phyloP scores from a whole-genome alignment of 257 asterid genomes.

The Ophiorrhiza pumila region DNA sequence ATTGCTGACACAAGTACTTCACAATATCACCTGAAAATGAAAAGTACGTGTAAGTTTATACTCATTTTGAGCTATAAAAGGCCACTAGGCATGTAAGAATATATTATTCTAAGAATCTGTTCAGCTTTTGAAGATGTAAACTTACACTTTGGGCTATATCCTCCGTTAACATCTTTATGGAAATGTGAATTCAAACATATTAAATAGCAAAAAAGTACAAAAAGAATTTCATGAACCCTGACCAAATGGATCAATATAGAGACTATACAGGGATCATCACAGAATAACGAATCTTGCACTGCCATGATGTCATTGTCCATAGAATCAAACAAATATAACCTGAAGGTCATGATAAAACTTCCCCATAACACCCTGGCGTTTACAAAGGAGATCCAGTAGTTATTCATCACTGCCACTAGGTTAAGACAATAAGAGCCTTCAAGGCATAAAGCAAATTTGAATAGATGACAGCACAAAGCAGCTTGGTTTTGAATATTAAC shows the following conservation, averaged over 20 bases:
- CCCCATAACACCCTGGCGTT: background rate
- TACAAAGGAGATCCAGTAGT: background rate
- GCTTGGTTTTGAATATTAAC: too few species aligned
- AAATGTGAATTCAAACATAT: background rate
- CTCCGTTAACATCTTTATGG: background rate
- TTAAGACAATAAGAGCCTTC: background rate
- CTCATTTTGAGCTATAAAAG: background rate
- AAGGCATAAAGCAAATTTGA: background rate
- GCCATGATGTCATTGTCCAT: background rate
- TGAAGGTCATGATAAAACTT: background rate
- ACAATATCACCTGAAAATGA: slow-evolving; percentile 59
- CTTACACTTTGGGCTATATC: background rate
- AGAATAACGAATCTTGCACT: too few species aligned
- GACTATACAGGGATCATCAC: too few species aligned
- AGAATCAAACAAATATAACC: background rate
- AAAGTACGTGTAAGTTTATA: slow-evolving; percentile 12
- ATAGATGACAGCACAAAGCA: background rate
- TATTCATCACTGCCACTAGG: background rate
- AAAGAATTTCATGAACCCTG: background rate
- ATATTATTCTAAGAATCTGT: background rate
- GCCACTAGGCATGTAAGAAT: background rate
- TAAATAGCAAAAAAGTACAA: background rate
- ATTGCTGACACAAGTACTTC: slow-evolving; percentile 61
- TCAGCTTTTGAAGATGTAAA: background rate
- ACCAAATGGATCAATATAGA: background rate